A percentile compares a stretch with the other conserved stretches of the same genome.
Conservation (phyloP, 352 stramenopile species). For the Hyaloperonospora arabidopsidis region DNA sequence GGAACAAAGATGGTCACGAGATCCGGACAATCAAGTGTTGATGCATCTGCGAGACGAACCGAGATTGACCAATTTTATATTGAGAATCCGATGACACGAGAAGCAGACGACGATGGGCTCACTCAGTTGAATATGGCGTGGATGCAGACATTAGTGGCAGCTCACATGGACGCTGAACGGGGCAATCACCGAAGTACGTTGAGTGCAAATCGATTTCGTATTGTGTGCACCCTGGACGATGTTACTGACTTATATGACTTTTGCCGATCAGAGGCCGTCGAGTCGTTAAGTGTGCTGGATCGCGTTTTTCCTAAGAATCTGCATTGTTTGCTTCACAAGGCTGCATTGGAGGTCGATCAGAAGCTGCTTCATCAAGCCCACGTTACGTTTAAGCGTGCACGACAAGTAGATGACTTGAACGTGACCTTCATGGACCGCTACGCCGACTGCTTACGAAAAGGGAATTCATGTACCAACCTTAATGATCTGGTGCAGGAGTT, state of each 20-base stretch:
- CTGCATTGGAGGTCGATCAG: constrained; percentile 52
- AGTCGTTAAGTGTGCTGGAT: constrained; percentile 37
- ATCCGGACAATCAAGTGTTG: neutral
- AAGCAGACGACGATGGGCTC: constrained; percentile 1
- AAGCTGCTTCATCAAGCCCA: constrained; percentile 53
- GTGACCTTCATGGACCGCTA: constrained; percentile 56
- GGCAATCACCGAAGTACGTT: constrained; percentile 35
- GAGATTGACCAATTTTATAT: constrained; percentile 50
- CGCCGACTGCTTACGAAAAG: constrained; percentile 52
- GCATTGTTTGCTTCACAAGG: constrained; percentile 47
- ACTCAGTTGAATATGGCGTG: constrained; percentile 34
- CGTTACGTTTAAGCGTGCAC: constrained; percentile 41
- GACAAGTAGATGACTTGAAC: constrained; percentile 61
- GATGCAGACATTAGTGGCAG: constrained; percentile 50
- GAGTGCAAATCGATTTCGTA: neutral
- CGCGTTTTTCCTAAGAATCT: constrained; percentile 57
- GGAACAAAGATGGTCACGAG: no score
- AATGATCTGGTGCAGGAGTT: constrained; percentile 63
- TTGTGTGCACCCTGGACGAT: neutral
- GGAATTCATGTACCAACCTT: constrained; percentile 37
- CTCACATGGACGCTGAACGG: constrained; percentile 42
- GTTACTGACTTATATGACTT: no score
- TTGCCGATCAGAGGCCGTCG: constrained; percentile 23
- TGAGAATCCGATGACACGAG: constrained; percentile 12
- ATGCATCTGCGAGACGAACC: constrained; percentile 17